phyloP scores from a whole-genome alignment of 2,329 filamentous ascomycete genomes.

The Aspergillus cejpii region DNA sequence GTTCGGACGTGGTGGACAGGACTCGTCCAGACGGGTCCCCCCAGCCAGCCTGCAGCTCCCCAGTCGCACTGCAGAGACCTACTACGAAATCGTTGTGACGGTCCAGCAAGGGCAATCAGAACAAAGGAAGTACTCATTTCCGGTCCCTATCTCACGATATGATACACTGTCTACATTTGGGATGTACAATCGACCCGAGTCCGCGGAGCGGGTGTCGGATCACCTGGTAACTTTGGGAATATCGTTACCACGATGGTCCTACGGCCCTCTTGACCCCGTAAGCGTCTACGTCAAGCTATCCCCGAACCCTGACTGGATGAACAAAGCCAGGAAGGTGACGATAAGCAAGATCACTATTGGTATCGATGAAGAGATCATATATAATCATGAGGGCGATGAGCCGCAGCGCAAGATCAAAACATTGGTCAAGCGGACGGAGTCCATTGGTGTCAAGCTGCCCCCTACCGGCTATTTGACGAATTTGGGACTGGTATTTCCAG shows the following conservation, averaged over 20 bases:
- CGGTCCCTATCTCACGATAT: conserved; percentile 84
- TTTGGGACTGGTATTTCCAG: conserved; percentile 81
- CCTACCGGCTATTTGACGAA: conserved; percentile 92
- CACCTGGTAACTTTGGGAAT: conserved; percentile 88
- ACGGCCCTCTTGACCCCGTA: conserved; percentile 89
- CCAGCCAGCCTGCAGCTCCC: conserved; percentile 86
- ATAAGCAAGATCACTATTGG: conserved; percentile 89
- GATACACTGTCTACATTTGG: conserved; percentile 97
- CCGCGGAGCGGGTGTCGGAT: conserved; percentile 76
- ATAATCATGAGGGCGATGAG: conserved; percentile 94
- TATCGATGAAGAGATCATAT: conserved; percentile 98
- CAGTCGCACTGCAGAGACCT: conserved; percentile 92
- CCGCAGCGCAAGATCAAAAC: conserved; percentile 84
- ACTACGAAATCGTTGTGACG: conserved; percentile 91
- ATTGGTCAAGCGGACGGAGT: conserved; percentile 74
- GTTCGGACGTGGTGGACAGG: conserved; percentile 83
- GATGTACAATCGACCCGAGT: conserved; percentile 97
- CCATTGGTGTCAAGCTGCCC: conserved; percentile 75
- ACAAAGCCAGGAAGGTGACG: conserved; percentile 82
- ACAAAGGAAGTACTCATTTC: conserved; percentile 85
- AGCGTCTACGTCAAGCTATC: conserved; percentile 92
- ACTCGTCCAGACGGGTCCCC: conserved; percentile 81
- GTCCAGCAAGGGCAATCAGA: conserved; percentile 83
- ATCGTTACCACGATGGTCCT: conserved; percentile 90
- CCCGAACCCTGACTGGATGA: conserved; percentile 85